Percentiles rank a stretch among this genome's conserved stretches.
These are phyloP conservation scores for Hawksworthiomyces lignivorus DNA, from an alignment of 2,329 filamentous ascomycete species.

Conservation along the genomic window DNA sequence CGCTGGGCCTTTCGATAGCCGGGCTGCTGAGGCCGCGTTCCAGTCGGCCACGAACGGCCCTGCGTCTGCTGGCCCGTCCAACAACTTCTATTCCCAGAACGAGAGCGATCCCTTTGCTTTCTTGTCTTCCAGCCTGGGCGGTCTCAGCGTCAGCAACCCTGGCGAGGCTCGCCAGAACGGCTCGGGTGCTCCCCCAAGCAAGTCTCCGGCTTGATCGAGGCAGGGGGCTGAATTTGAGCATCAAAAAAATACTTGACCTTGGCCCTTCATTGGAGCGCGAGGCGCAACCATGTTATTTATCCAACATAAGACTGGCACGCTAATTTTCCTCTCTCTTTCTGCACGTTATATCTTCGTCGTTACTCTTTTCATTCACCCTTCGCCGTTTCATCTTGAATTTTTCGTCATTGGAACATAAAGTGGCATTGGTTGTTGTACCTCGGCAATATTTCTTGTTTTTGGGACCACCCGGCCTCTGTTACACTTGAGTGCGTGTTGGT, in stretches of 20 bases:
- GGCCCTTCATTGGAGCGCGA: neutral
- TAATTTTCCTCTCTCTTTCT: slow-evolving; percentile 8
- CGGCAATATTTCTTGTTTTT: slow-evolving; percentile 1
- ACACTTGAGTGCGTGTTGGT: slow-evolving; percentile 6
- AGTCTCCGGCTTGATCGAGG: slow-evolving; percentile 52
- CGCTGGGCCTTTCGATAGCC: slow-evolving; percentile 83
- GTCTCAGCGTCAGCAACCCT: slow-evolving; percentile 61
- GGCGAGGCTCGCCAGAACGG: slow-evolving; percentile 55
- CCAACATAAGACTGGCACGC: no score
- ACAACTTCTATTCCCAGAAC: slow-evolving; percentile 58
- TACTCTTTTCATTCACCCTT: neutral
- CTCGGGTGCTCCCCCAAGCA: slow-evolving; percentile 46
- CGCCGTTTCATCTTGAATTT: slow-evolving; percentile 2
- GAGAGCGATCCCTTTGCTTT: slow-evolving; percentile 76
- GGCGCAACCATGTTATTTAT: neutral
- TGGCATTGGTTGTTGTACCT: slow-evolving; percentile 1
- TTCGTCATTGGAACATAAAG: slow-evolving; percentile 2
- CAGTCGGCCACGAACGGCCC: slow-evolving; percentile 78
- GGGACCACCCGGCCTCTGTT: slow-evolving; percentile 5
- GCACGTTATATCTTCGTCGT: neutral
- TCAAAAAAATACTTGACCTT: no score
- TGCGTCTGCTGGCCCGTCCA: slow-evolving; percentile 66
- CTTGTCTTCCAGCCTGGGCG: slow-evolving; percentile 64
- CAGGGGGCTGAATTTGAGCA: no score
- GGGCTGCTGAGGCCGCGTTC: slow-evolving; percentile 90